phyloP scores from a whole-genome alignment of 345 rosid species.

The Citrus medica region DNA sequence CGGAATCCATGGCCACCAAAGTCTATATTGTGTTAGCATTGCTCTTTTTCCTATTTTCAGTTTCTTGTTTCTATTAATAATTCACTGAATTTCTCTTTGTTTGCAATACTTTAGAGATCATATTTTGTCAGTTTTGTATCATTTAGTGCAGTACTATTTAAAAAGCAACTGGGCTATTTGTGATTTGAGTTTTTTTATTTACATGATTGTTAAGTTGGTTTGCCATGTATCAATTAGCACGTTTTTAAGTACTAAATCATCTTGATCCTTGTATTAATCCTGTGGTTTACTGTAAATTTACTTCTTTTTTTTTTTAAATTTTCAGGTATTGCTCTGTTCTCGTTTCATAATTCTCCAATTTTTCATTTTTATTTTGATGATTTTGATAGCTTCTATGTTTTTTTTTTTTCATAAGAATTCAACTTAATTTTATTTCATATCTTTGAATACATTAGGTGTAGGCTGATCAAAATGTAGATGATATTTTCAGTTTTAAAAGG shows the following conservation, averaged over 20 bases:
- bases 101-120: neutral
- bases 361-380: neutral
- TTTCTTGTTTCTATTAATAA: neutral
- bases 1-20: slow-evolving; percentile 50
- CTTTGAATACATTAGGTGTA: too few species aligned
- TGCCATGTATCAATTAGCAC: too few species aligned
- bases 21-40: slow-evolving; percentile 52
- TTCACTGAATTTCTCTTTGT: neutral
- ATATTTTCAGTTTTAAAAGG: neutral
- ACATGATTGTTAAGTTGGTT: neutral
- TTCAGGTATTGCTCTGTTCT: neutral
- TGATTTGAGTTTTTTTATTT: neutral
- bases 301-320: too few species aligned
- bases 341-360: neutral
- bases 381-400: neutral
- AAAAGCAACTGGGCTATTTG: neutral
- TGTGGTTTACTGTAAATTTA: neutral
- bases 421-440: neutral
- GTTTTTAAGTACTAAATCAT: neutral
- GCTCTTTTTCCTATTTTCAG: neutral
- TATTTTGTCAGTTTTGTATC: neutral
- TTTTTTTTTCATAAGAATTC: neutral
- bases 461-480: neutral
- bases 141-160: neutral
- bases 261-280: neutral